These are phyloP conservation scores for Cupressus sempervirens DNA, from an alignment of 75 land plant species.

Conservation along the genomic window DNA sequence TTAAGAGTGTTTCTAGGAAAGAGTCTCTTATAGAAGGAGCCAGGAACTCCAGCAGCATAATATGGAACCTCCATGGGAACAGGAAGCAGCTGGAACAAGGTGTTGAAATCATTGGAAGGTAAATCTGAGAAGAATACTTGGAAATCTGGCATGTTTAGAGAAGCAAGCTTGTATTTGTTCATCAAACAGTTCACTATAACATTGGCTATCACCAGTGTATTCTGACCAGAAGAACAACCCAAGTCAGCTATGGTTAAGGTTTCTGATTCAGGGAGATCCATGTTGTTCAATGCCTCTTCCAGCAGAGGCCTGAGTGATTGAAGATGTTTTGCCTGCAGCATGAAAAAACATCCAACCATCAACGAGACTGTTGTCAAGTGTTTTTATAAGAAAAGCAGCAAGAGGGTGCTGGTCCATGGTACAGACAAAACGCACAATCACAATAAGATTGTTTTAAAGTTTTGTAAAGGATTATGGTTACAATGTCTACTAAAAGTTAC, in stretches of 20 bases:
- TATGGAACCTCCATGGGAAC: slow-evolving; percentile 15
- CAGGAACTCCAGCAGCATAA: slow-evolving; percentile 71
- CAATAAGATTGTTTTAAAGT: no score
- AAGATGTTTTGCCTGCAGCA: slow-evolving; percentile 43
- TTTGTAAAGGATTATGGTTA: background rate
- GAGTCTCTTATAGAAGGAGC: slow-evolving; percentile 63
- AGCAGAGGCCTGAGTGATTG: slow-evolving; percentile 43
- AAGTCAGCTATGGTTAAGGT: slow-evolving; percentile 45
- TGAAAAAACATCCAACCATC: background rate
- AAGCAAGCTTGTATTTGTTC: slow-evolving; percentile 28
- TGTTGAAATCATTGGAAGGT: slow-evolving; percentile 77
- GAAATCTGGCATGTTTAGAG: slow-evolving; percentile 43
- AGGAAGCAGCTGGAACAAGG: slow-evolving; percentile 67
- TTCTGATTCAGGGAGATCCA: slow-evolving; percentile 21
- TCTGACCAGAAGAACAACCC: slow-evolving; percentile 64
- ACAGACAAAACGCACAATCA: no score
- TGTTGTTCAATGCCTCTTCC: slow-evolving; percentile 27
- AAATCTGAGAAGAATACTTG: slow-evolving; percentile 72
- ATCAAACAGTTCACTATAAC: slow-evolving; percentile 43
- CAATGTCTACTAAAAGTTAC: background rate
- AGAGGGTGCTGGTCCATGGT: no score
- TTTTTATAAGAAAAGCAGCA: no score
- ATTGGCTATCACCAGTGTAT: slow-evolving; percentile 45
- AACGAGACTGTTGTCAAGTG: background rate
- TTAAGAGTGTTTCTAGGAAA: slow-evolving; percentile 56